Base-by-base conservation (phyloP, 1,284 basidiomycete species). In the Boletus semigastroideus region DNA sequence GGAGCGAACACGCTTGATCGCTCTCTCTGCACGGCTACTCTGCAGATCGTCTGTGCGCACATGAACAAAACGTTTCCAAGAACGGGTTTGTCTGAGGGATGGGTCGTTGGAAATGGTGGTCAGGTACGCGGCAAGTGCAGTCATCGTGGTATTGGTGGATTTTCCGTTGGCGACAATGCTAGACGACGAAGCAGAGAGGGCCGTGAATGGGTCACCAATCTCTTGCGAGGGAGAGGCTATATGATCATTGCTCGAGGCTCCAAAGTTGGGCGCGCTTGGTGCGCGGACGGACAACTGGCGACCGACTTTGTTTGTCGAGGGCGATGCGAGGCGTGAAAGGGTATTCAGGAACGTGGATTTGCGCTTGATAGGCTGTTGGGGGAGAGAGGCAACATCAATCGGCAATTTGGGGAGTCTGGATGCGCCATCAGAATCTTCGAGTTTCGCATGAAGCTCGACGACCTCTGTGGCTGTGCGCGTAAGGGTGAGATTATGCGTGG, bases 401-500 rank as follows among this genome's bases (percentile, higher is more conserved):
- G 87, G 89, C 42, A 88, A 72, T 37, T 72, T 64, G 28, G 87
- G 86, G 47, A 86, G 72, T 48, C 75, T 78, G 58, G 77, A 71
- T 54, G 71, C 72, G 30, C 82, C 78, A 64, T 82, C 72, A 22
- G 78, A 67, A 43, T 67, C 78, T 52, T 78, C 77, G 54, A 93
- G 80, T 74, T 90, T 92, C 50, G 76, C 74, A 70, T 93, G 83
- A 20, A 92, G 78, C 55, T 92, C 89, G 37, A 84, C 74, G 44
- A 93, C 79, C 66, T 94, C 91, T 60, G 78, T 75, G 40, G 80
- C 80, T 50, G 84, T 83, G 54, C 91, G 84, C 16, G 86, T 90
- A 53, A 94, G 82, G 38, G 91, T 94, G 52, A 93, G 77, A 74
- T 93, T 91, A 74, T 93, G 91, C 27, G 89, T 94, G 28, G 90